Evolutionary conservation across 2,329 filamentous ascomycete genomes (phyloP).

Genomic region (Diaporthe capsici): DNA sequence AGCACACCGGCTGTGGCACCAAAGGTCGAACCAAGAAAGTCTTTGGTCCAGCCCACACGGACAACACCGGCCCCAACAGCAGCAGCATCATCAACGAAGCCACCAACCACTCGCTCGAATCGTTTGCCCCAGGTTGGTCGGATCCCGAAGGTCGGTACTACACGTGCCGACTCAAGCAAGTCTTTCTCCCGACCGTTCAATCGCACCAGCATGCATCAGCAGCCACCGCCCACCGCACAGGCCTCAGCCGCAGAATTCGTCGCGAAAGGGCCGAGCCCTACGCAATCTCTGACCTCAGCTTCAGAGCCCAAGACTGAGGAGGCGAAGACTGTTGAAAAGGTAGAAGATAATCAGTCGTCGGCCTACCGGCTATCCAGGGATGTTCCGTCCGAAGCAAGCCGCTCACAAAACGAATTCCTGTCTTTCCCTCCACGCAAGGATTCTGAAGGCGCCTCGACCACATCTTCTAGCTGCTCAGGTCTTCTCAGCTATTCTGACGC

Average conservation of each 20-base stretch:
- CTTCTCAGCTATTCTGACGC: slow-evolving; percentile 71
- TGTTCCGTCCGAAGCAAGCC: slow-evolving; percentile 50
- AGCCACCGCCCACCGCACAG: slow-evolving; percentile 47
- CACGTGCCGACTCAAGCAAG: slow-evolving; percentile 75
- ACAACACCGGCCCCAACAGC: slow-evolving; percentile 9
- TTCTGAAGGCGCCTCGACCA: slow-evolving; percentile 71
- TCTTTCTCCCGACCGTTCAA: slow-evolving; percentile 91
- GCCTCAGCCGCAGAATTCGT: slow-evolving; percentile 57
- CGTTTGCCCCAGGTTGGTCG: slow-evolving; percentile 86
- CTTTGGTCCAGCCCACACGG: slow-evolving; percentile 14
- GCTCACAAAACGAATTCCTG: slow-evolving; percentile 74
- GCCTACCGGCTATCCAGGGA: slow-evolving; percentile 50
- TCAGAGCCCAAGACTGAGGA: slow-evolving; percentile 56
- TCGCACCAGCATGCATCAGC: slow-evolving; percentile 62
- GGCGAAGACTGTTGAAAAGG: slow-evolving; percentile 50
- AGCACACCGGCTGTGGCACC: slow-evolving; percentile 14
- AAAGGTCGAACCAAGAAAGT: slow-evolving; percentile 21
- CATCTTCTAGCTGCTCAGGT: slow-evolving; percentile 78
- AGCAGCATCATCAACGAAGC: slow-evolving; percentile 13
- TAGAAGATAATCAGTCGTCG: slow-evolving; percentile 50
- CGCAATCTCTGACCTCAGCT: slow-evolving; percentile 52
- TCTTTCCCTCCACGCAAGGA: slow-evolving; percentile 75
- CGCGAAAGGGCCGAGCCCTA: slow-evolving; percentile 63
- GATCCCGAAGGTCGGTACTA: slow-evolving; percentile 85
- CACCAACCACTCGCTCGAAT: slow-evolving; percentile 61